Percentiles rank a stretch among this genome's conserved stretches.
These are phyloP conservation scores for Lachancea kluyveri DNA, from an alignment of 805 yeast species.

Conservation along the genomic window DNA sequence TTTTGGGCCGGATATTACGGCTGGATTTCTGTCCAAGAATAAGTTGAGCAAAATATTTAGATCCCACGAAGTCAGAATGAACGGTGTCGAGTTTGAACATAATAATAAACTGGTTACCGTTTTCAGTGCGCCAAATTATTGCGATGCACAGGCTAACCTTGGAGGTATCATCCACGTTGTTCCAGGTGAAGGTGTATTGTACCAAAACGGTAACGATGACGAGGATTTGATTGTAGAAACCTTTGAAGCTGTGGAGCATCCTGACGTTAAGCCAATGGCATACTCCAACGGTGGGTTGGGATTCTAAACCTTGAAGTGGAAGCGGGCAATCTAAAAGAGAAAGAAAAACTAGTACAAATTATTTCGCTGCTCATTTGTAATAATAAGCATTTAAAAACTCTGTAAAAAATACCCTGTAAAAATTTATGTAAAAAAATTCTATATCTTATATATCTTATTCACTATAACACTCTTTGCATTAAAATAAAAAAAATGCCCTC, in stretches of 20 bases:
- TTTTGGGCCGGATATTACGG: constrained; percentile 94
- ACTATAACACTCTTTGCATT: too few relatives aligned
- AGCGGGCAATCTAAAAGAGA: too few relatives aligned
- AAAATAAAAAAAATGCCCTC: too few relatives aligned
- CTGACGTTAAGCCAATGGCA: constrained; percentile 92
- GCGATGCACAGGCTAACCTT: constrained; percentile 84
- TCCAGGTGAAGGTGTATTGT: constrained; percentile 31
- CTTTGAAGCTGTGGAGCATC: constrained; percentile 83
- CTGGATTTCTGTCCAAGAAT: constrained; percentile 65
- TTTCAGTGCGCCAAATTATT: constrained; percentile 97
- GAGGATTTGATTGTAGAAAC: constrained; percentile 48
- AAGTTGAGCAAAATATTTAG: constrained; percentile 74
- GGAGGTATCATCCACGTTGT: constrained; percentile 82
- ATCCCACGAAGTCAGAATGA: constrained; percentile 93
- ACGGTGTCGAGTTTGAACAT: constrained; percentile 85
- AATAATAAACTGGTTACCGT: constrained; percentile 82
- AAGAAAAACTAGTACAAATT: too few relatives aligned
- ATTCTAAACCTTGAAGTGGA: too few relatives aligned
- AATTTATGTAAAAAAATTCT: too few relatives aligned
- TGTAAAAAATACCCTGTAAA: too few relatives aligned
- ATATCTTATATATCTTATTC: too few relatives aligned
- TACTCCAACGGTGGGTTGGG: constrained; percentile 52
- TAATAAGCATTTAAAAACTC: too few relatives aligned
- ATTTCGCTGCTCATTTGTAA: too few relatives aligned
- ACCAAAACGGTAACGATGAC: constrained; percentile 39